Base-by-base conservation (phyloP, 2,329 filamentous ascomycete species). In the Nothopassalora personata region DNA sequence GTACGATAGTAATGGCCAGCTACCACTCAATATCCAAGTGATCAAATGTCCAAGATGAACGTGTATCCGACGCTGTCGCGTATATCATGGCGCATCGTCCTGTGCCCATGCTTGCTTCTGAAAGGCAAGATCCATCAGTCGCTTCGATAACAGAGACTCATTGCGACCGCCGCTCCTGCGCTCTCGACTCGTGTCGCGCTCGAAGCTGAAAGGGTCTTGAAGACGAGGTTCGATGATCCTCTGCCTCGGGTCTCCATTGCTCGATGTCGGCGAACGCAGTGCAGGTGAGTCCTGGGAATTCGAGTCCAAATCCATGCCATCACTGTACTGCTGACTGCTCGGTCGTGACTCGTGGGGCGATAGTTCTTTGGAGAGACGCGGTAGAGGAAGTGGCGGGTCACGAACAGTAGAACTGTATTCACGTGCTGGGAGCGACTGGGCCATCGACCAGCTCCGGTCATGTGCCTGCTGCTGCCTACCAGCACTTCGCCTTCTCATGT, bases 101-200 rank as follows among this genome's bases (percentile, higher is more conserved):
- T 51, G 49, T 18, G 49, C 3, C 6, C 23, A 15, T 31, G 49
- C 27, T 31, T 61, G 59, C 34, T 51, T 58, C 45, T 67, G 64
- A 33, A 68, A 62, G 1, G 65, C 87, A 5, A 90, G 74, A 5
- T 84, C 83, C 64, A 85, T 81, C 48, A 93, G 75, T 58, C 85
- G 81, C 70, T 85, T 85, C 10, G 89, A 89, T 15, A 94, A 76
- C 15, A 94, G 78, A 57, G 74, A 75, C n/a, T 74, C 73, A 33
- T 73, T 72, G 60, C 90, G 86, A 5, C 85, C 85, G 69, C 82
- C 88, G 66, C 71, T 85, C 19, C 90, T 81, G 70, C 91, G 91
- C 68, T 83, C 83, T 69, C 91, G 90, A 8, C 70, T 73, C 31
- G 55, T 62, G 30, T 68, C 66, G 4, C 66, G 63, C 54, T 66